A percentile compares a stretch with the other conserved stretches of the same genome.
These are phyloP conservation scores for Trichophyton mentagrophytes DNA, from an alignment of 2,329 filamentous ascomycete species.

Conservation along the genomic window DNA sequence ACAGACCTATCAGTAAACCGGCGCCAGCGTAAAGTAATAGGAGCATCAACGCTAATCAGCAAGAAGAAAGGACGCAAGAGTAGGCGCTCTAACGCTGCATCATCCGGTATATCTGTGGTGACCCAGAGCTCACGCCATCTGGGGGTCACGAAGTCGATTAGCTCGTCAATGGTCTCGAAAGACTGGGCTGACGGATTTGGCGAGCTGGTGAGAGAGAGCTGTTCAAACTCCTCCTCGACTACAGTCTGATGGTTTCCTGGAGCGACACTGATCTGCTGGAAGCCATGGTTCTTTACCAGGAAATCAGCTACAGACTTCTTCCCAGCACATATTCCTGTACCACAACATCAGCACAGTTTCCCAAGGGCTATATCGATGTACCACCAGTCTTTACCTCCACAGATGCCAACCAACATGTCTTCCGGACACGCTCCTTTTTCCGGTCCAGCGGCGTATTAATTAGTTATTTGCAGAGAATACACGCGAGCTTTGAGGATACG, in stretches of 20 bases:
- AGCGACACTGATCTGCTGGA: conserved; percentile 56
- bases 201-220: background rate
- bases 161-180: conserved; percentile 52
- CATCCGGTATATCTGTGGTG: conserved; percentile 67
- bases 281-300: conserved; percentile 70
- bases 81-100: conserved; percentile 60
- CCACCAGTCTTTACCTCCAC: conserved; percentile 30
- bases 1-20: conserved; percentile 51
- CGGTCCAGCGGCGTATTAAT: background rate
- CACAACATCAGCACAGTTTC: background rate
- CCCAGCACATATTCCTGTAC: conserved; percentile 74
- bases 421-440: background rate
- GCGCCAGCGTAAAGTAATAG: conserved; percentile 68
- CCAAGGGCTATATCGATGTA: background rate
- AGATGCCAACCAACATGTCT: conserved; percentile 42
- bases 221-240: conserved; percentile 5
- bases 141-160: conserved; percentile 76
- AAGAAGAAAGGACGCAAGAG: conserved; percentile 80
- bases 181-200: conserved; percentile 12
- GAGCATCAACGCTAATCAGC: conserved; percentile 81
- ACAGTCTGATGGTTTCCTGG: conserved; percentile 5
- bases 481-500: background rate
- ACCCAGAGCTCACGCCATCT: conserved; percentile 77
- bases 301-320: conserved; percentile 85
- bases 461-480: background rate